Conservation (phyloP, 2,329 filamentous ascomycete genomes). For the Podosphaera leucotricha region DNA sequence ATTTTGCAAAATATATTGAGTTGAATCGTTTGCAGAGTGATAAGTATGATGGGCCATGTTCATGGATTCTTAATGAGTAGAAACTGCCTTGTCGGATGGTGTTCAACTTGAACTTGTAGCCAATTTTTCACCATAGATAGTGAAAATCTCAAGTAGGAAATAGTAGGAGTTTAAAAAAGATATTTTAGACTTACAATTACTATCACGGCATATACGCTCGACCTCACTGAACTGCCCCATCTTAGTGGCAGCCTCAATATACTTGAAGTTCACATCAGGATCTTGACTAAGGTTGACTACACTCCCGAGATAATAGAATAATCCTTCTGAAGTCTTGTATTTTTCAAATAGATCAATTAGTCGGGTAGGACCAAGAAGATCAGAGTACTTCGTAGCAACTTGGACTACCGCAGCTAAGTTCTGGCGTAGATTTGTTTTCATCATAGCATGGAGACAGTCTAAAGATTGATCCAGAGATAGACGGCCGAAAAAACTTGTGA, state of each 20-base stretch:
- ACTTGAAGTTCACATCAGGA: constrained; percentile 94
- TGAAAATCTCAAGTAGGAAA: neutral
- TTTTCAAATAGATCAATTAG: constrained; percentile 92
- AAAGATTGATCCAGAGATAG: constrained; percentile 88
- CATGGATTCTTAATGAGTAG: too few species aligned
- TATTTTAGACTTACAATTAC: constrained; percentile 22
- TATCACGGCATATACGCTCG: constrained; percentile 90
- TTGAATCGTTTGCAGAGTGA: too few species aligned
- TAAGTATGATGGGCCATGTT: too few species aligned
- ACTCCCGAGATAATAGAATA: constrained; percentile 95
- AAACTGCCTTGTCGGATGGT: too few species aligned
- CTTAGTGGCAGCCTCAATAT: constrained; percentile 87
- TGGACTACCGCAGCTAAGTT: constrained; percentile 89
- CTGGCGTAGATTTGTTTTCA: constrained; percentile 88
- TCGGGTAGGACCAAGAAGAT: constrained; percentile 65
- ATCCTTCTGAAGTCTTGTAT: constrained; percentile 87
- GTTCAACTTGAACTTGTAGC: too few species aligned
- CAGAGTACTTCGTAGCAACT: constrained; percentile 93
- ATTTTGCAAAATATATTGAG: too few species aligned
- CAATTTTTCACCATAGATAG: neutral
- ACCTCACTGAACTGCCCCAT: constrained; percentile 91
- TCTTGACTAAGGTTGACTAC: constrained; percentile 96
- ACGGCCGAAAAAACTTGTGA: constrained; percentile 79
- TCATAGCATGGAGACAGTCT: constrained; percentile 87
- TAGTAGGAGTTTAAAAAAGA: neutral